Evolutionary conservation across 2,329 filamentous ascomycete genomes (phyloP).

Genomic region (Colletotrichum cuscutae): DNA sequence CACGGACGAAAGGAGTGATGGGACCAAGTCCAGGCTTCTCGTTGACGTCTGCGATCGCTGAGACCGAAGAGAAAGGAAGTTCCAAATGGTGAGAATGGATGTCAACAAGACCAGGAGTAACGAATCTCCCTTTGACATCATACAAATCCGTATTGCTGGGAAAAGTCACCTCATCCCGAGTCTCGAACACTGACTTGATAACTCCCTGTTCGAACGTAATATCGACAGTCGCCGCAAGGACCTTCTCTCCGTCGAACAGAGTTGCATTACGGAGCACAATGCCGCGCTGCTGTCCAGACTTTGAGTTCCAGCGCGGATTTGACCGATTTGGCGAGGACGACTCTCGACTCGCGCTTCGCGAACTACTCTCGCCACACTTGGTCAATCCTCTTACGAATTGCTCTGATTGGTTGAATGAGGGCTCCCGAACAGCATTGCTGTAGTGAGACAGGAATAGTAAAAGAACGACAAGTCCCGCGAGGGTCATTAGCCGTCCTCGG

Average conservation of each 20-base stretch:
- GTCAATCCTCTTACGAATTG: neutral
- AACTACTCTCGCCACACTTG: neutral
- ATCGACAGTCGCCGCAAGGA: constrained; percentile 46
- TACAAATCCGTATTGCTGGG: constrained; percentile 35
- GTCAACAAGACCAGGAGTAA: constrained; percentile 56
- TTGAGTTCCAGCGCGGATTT: constrained; percentile 10
- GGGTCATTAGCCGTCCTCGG: neutral
- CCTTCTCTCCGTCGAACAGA: constrained; percentile 53
- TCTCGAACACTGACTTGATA: constrained; percentile 35
- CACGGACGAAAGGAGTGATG: constrained; percentile 49
- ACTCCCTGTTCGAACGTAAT: constrained; percentile 49
- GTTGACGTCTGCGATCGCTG: constrained; percentile 47
- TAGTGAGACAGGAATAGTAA: neutral
- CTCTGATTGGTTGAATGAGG: neutral
- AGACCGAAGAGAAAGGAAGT: constrained; percentile 45
- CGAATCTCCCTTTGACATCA: constrained; percentile 48
- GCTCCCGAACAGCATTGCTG: neutral
- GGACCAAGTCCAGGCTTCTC: constrained; percentile 46
- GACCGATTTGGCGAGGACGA: neutral
- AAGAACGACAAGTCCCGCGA: neutral
- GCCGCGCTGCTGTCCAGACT: constrained; percentile 12
- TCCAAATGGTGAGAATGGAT: constrained; percentile 56
- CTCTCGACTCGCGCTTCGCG: neutral
- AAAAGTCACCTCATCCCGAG: neutral
- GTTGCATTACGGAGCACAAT: constrained; percentile 51